A percentile compares a stretch with the other conserved stretches of the same genome.
phyloP scores from a whole-genome alignment of 2,329 filamentous ascomycete species.

The Emergomyces orientalis region DNA sequence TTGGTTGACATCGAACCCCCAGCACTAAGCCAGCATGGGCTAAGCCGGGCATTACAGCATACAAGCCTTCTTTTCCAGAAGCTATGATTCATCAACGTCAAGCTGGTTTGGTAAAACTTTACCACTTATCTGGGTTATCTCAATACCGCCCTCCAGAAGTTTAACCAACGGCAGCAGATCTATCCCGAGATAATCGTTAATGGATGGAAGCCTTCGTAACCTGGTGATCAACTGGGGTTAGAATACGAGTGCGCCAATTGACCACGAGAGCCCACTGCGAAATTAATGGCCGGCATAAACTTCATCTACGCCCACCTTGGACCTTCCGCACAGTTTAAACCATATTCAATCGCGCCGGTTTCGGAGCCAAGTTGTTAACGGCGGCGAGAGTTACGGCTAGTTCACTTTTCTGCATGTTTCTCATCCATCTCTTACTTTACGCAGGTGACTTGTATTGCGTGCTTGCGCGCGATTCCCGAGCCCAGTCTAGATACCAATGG shows the following conservation, averaged over 20 bases:
- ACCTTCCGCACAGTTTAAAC: not conserved
- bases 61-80: not conserved
- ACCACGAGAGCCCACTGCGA: not conserved
- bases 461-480: not conserved
- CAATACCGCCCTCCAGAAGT: not conserved
- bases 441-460: not conserved
- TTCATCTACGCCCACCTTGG: not conserved
- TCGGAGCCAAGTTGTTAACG: not conserved
- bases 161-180: not conserved
- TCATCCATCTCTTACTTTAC: not conserved
- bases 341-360: not conserved
- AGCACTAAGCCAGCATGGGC: not conserved
- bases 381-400: not conserved
- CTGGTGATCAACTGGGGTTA: not conserved
- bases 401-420: not conserved
- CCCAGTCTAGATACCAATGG: not conserved
- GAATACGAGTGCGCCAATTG: not conserved
- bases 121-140: not conserved
- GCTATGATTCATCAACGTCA: not conserved
- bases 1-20: constrained; percentile 10
- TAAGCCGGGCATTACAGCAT: not conserved
- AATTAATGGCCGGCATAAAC: not conserved
- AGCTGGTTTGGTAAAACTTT: not conserved
- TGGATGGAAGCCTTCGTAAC: not conserved
- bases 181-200: not conserved